Conservation (phyloP, 148 eudicot genomes). For the Spergularia marina region DNA sequence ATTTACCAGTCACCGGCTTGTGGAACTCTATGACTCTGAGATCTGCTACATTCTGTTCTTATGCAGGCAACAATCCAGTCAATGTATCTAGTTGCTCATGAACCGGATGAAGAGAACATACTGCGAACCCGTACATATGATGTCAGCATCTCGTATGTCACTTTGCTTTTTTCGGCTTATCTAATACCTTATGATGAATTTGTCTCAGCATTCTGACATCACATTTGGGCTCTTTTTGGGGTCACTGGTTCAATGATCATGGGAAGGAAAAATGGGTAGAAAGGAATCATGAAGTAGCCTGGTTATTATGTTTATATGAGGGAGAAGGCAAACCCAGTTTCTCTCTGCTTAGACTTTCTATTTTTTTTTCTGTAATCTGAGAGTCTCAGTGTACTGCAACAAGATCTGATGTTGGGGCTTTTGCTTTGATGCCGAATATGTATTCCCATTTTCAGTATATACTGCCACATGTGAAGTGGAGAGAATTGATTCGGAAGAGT, state of each 20-base stretch:
- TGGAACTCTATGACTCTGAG: background rate
- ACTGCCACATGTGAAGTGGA: background rate
- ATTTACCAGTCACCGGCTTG: background rate
- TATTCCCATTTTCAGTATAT: background rate
- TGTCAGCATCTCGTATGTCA: constrained; percentile 87
- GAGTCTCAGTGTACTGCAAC: background rate
- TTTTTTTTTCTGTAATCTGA: background rate
- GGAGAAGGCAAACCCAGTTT: background rate
- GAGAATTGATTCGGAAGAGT: background rate
- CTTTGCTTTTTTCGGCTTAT: constrained; percentile 6
- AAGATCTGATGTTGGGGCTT: background rate
- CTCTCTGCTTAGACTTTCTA: background rate
- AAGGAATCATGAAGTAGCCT: background rate
- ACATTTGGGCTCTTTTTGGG: background rate
- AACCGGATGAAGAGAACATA: constrained; percentile 96
- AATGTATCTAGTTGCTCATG: constrained; percentile 86
- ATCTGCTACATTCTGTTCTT: background rate
- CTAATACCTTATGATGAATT: background rate
- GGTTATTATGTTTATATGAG: background rate
- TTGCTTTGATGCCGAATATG: background rate
- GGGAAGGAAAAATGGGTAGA: background rate
- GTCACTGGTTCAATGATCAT: background rate
- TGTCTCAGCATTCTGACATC: background rate
- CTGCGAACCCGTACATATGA: constrained; percentile 93
- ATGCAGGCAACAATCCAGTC: constrained; percentile 79